phyloP scores from a whole-genome alignment of 768 basidiomycete genomes.

The Suillus lakei region DNA sequence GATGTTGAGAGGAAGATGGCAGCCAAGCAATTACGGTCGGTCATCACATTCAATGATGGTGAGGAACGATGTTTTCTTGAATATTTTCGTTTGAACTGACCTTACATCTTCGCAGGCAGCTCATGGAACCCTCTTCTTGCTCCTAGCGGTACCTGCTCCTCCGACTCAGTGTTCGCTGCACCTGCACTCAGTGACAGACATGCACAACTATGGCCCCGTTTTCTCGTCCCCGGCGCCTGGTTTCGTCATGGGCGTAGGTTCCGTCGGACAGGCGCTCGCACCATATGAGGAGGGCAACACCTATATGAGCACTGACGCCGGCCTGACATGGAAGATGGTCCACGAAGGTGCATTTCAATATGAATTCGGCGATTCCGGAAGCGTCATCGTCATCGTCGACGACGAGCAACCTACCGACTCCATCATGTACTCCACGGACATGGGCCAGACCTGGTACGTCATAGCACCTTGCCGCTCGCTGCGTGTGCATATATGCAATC shows the following conservation, averaged over 20 bases:
- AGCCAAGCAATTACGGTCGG: constrained; percentile 75
- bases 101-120: constrained; percentile 47
- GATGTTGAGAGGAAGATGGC: constrained; percentile 76
- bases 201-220: constrained; percentile 92
- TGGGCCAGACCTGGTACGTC: constrained; percentile 84
- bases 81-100: constrained; percentile 5
- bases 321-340: constrained; percentile 84
- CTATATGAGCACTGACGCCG: constrained; percentile 90
- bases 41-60: constrained; percentile 93
- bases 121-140: constrained; percentile 76
- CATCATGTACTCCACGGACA: constrained; percentile 80
- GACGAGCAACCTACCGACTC: constrained; percentile 79
- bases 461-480: neutral
- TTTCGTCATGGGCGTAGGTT: constrained; percentile 95
- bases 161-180: constrained; percentile 80
- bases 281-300: constrained; percentile 90
- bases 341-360: constrained; percentile 84
- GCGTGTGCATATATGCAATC: neutral
- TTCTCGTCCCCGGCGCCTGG: constrained; percentile 97
- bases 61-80: constrained; percentile 11
- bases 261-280: constrained; percentile 68
- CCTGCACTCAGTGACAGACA: constrained; percentile 88
- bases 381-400: constrained; percentile 79
- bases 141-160: constrained; percentile 60
- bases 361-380: constrained; percentile 92